Percentiles rank a stretch among this genome's conserved stretches.
Conservation (phyloP, 345 rosid genomes). For the Eucalyptus viminalis region DNA sequence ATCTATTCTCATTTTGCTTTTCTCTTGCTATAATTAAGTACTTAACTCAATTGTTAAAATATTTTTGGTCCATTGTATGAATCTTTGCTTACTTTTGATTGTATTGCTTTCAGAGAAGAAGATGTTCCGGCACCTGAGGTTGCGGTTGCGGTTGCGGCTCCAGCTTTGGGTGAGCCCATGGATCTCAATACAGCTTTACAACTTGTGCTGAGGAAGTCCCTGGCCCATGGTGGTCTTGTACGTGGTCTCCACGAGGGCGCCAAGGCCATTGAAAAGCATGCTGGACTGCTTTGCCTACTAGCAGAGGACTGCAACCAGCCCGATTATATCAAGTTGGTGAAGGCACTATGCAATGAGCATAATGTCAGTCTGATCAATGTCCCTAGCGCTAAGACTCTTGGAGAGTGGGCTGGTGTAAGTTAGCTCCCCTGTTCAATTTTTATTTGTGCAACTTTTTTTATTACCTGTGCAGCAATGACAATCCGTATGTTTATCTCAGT, state of each 20-base stretch:
- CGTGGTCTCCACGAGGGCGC: slow-evolving; percentile 76
- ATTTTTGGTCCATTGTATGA: not conserved
- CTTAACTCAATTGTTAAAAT: not conserved
- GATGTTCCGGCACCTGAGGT: slow-evolving; percentile 38
- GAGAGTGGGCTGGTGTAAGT: slow-evolving; percentile 97
- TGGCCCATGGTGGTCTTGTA: slow-evolving; percentile 64
- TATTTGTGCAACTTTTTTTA: not conserved
- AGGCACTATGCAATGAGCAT: slow-evolving; percentile 75
- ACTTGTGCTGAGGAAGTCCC: slow-evolving; percentile 58
- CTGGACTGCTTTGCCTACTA: slow-evolving; percentile 59
- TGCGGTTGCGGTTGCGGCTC: not conserved
- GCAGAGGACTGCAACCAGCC: slow-evolving; percentile 91
- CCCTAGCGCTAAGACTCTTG: slow-evolving; percentile 80
- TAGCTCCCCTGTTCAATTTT: not conserved
- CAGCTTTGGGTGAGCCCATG: slow-evolving; percentile 57
- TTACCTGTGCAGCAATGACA: not conserved
- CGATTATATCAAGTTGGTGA: slow-evolving; percentile 68
- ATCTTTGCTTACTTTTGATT: not conserved
- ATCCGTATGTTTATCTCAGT: not conserved
- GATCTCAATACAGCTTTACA: slow-evolving; percentile 65
- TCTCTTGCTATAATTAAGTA: not conserved
- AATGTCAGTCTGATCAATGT: slow-evolving; percentile 49
- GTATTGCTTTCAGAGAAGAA: slow-evolving; percentile 37
- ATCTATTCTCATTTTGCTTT: not conserved
- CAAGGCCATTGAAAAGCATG: slow-evolving; percentile 77